Evolutionary conservation across 495 filamentous ascomycete species (phyloP).

Genomic region (Lasiosphaeria miniovina): DNA sequence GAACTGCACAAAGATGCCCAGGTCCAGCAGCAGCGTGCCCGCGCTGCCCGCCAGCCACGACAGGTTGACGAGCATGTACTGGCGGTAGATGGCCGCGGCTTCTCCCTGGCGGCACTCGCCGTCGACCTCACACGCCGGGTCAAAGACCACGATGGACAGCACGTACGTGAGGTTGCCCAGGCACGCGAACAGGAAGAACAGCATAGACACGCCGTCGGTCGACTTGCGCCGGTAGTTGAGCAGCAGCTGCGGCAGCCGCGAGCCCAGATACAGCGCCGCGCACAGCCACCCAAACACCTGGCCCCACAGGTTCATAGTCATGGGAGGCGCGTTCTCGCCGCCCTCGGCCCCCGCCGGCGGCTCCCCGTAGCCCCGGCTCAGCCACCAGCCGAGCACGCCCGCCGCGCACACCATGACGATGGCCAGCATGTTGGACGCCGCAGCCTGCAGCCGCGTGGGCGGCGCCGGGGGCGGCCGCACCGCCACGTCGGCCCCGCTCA

Average conservation of each 20-base stretch:
- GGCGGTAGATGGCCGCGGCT: slow-evolving; percentile 57
- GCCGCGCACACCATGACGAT: slow-evolving; percentile 76
- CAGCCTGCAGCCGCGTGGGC: slow-evolving; percentile 51
- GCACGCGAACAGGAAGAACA: slow-evolving; percentile 97
- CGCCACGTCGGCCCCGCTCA: slow-evolving; percentile 28
- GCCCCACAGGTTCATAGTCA: slow-evolving; percentile 69
- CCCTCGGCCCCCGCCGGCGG: slow-evolving; percentile 9
- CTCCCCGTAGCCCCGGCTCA: slow-evolving; percentile 48
- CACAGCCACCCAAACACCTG: slow-evolving; percentile 86
- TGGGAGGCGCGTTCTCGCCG: slow-evolving; percentile 29
- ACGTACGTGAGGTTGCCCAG: slow-evolving; percentile 93
- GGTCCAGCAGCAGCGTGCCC: slow-evolving; percentile 80
- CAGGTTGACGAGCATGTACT: slow-evolving; percentile 82
- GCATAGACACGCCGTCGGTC: slow-evolving; percentile 83
- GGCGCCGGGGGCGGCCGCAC: slow-evolving; percentile 31
- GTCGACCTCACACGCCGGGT: slow-evolving; percentile 53
- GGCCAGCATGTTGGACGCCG: slow-evolving; percentile 67
- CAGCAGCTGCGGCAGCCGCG: slow-evolving; percentile 80
- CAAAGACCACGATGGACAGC: slow-evolving; percentile 83
- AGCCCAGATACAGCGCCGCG: slow-evolving; percentile 83
- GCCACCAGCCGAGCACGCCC: slow-evolving; percentile 81
- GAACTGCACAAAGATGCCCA: slow-evolving; percentile 86
- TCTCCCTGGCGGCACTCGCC: slow-evolving; percentile 55
- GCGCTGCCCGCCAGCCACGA: slow-evolving; percentile 87
- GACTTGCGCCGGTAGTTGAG: slow-evolving; percentile 87